These are phyloP conservation scores for Mycena filopes DNA, from an alignment of 768 basidiomycete genomes.

Conservation along the genomic window DNA sequence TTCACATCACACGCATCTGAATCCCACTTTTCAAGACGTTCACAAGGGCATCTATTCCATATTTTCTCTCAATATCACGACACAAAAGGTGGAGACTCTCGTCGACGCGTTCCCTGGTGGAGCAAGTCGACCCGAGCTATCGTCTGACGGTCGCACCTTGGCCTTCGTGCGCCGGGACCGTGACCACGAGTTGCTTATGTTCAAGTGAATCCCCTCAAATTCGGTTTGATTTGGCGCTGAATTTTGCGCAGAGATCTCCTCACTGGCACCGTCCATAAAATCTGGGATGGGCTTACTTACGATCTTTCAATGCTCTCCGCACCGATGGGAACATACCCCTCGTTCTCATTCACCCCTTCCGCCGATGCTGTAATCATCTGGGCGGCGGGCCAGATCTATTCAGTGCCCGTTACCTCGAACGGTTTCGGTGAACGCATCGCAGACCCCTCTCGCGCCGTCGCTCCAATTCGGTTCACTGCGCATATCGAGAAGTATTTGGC, in stretches of 20 bases:
- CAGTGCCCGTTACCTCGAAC: constrained; percentile 66
- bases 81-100: constrained; percentile 59
- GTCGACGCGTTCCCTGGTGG: constrained; percentile 72
- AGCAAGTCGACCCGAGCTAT: constrained; percentile 78
- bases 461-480: constrained; percentile 67
- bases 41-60: constrained; percentile 79
- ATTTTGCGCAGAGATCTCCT: constrained; percentile 61
- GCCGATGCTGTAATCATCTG: constrained; percentile 75
- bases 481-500: constrained; percentile 73
- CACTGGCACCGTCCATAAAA: constrained; percentile 71
- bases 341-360: constrained; percentile 73
- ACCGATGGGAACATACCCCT: constrained; percentile 85
- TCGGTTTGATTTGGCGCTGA: not conserved
- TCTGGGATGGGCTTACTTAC: constrained; percentile 77
- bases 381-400: constrained; percentile 78
- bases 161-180: constrained; percentile 80
- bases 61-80: constrained; percentile 72
- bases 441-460: constrained; percentile 48
- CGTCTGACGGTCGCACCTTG: constrained; percentile 72
- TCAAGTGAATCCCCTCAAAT: constrained; percentile 60
- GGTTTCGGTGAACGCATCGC: constrained; percentile 61
- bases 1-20: not conserved
- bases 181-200: constrained; percentile 77
- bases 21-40: constrained; percentile 58
- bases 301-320: constrained; percentile 72